Base-by-base conservation (phyloP, 164 flowering plant species). In the Aristolochia californica region DNA sequence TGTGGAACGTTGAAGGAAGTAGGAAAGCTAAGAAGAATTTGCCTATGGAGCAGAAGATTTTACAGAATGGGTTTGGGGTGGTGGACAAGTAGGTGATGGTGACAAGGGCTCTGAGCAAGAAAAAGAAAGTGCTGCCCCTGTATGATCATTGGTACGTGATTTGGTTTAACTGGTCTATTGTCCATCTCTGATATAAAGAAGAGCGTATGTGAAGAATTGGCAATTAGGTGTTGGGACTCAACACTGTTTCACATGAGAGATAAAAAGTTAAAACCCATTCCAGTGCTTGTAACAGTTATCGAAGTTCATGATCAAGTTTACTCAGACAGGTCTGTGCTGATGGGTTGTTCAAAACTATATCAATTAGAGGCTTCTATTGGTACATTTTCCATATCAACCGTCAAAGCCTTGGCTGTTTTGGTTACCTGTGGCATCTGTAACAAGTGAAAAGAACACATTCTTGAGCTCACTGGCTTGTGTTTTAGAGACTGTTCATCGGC, bases 21-120 rank as follows among this genome's bases (percentile, higher is more conserved):
- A 67, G 63, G 59, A 77, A 77, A 66, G 74, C 77, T 24, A 72
- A 27, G 72, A 75, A 79, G 69, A 75, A 80, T 70, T 65, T 81
- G 70, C 97, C 94, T 2, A 81, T 91, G 0, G 98, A 93, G 72
- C 78, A 83, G 26, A 87, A 60, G 62, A 0, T 81, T 25, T 56
- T 65, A 20, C 70, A 72, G 68, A 75, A 75, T 62, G 83, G 80
- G 27, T 21, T 5, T 43, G 43, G 40, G 40, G 34, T 21, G 74
- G 69, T 8, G 58, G 55, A 43, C 52, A 71, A 61, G 73, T 58
- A n/a, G 69, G 57, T 23, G 80, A 70, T 2, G 74, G 62, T 2
- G 73, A 66, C 45, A 62, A 43, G 48, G 73, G 75, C 66, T 43
- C 66, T 2, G 74, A 68, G 53, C 63, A 68, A 54, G 73, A 61